These are phyloP conservation scores for Physocladia obscura DNA, from an alignment of 192 early-diverging fungal species.

Conservation along the genomic window DNA sequence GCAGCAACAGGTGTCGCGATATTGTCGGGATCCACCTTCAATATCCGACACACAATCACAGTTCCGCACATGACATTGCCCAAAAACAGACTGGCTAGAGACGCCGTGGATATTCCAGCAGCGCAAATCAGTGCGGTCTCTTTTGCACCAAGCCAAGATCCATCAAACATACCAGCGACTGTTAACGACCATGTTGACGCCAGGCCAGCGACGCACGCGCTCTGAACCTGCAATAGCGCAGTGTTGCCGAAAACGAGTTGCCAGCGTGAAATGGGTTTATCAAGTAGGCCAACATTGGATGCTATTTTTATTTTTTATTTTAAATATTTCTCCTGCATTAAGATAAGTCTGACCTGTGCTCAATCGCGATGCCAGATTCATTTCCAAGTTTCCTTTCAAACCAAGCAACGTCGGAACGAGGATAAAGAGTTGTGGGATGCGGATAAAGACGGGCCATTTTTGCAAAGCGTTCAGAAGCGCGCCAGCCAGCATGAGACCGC, in stretches of 20 bases:
- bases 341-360: too few relatives aligned
- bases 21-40: constrained; percentile 79
- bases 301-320: too few relatives aligned
- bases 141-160: constrained; percentile 19
- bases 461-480: constrained; percentile 33
- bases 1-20: constrained; percentile 78
- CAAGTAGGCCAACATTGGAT: constrained; percentile 45
- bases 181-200: constrained; percentile 71
- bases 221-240: constrained; percentile 69
- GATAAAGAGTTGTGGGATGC: constrained; percentile 75
- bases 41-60: constrained; percentile 60
- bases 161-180: constrained; percentile 56
- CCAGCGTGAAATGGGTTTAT: constrained; percentile 46
- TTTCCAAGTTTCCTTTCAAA: constrained; percentile 89
- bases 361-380: constrained; percentile 84
- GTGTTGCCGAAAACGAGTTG: constrained; percentile 71
- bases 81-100: constrained; percentile 67
- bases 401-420: constrained; percentile 77
- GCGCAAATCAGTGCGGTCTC: constrained; percentile 66
- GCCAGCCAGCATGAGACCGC: constrained; percentile 34
- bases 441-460: constrained; percentile 63
- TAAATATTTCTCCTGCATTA: too few relatives aligned
- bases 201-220: constrained; percentile 60
- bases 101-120: constrained; percentile 41
- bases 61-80: constrained; percentile 71